These are phyloP conservation scores for Domatiomyces globalis DNA, from an alignment of 2,329 filamentous ascomycete genomes.

Conservation along the genomic window DNA sequence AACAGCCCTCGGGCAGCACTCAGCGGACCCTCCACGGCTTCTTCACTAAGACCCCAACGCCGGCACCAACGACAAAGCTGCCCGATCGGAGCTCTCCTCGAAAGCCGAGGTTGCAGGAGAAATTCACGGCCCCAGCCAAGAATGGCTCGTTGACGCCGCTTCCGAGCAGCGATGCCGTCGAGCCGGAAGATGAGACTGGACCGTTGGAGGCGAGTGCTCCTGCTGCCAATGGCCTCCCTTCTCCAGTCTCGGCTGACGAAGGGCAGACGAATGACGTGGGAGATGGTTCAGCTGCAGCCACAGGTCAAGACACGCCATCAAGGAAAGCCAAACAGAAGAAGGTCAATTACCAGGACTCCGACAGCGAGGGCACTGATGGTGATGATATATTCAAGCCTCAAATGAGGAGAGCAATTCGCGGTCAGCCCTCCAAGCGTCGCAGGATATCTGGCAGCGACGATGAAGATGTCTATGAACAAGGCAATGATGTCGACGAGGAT, in stretches of 20 bases:
- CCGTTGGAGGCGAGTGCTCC: constrained; percentile 25
- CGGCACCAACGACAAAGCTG: constrained; percentile 5
- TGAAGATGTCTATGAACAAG: constrained; percentile 56
- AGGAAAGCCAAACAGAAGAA: constrained; percentile 53
- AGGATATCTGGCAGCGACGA: constrained; percentile 51
- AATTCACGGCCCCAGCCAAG: constrained; percentile 28
- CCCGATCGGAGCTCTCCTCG: constrained; percentile 17
- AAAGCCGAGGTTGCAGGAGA: constrained; percentile 34
- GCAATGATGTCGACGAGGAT: constrained; percentile 42
- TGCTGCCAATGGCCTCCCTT: constrained; percentile 35
- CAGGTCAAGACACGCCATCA: constrained; percentile 54
- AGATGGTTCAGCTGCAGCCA: constrained; percentile 30
- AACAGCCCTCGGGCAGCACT: constrained; percentile 35
- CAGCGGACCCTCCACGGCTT: constrained; percentile 66
- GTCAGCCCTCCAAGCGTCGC: constrained; percentile 40
- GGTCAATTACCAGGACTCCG: constrained; percentile 74
- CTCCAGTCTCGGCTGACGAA: constrained; percentile 31
- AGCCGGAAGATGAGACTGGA: constrained; percentile 50
- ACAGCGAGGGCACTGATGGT: constrained; percentile 54
- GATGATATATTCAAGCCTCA: constrained; percentile 53
- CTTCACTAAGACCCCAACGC: constrained; percentile 46
- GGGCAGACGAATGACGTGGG: constrained; percentile 11
- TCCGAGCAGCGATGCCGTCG: constrained; percentile 63
- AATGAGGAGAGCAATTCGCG: constrained; percentile 30
- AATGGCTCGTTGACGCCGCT: constrained; percentile 50